phyloP scores from a whole-genome alignment of 2,329 filamentous ascomycete species.

The Penicillium brasilianum region DNA sequence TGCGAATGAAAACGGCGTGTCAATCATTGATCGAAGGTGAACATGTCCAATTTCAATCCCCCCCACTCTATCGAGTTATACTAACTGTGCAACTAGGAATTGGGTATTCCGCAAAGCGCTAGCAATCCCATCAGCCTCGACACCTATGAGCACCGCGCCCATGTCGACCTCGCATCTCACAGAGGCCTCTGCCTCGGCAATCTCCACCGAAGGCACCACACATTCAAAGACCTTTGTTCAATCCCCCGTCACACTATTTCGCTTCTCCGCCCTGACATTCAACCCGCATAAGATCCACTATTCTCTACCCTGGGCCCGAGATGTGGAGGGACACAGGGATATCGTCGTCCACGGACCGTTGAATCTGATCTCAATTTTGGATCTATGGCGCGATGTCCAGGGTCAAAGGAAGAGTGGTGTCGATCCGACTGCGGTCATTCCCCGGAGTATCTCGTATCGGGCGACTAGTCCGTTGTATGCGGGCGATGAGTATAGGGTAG shows the following conservation, averaged over 20 bases:
- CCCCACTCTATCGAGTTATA: background rate
- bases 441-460: conserved; percentile 53
- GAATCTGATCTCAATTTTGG: conserved; percentile 50
- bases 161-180: conserved; percentile 22
- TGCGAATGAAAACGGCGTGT: conserved; percentile 56
- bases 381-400: conserved; percentile 50
- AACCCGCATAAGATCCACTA: conserved; percentile 54
- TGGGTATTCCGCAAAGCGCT: conserved; percentile 53
- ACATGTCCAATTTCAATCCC: background rate
- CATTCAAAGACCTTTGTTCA: conserved; percentile 44
- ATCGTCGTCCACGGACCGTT: conserved; percentile 52
- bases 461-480: conserved; percentile 58
- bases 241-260: conserved; percentile 48
- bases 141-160: conserved; percentile 1
- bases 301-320: conserved; percentile 49
- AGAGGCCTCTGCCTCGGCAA: conserved; percentile 26
- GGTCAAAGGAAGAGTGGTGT: conserved; percentile 16
- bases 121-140: conserved; percentile 22
- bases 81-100: conserved; percentile 36
- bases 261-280: conserved; percentile 52
- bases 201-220: conserved; percentile 29
- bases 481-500: conserved; percentile 53
- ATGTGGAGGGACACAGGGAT: conserved; percentile 50
- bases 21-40: conserved; percentile 61
- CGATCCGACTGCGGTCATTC: conserved; percentile 37